These are phyloP conservation scores for Dothiorella sarmentorum DNA, from an alignment of 2,329 filamentous ascomycete genomes.

Conservation along the genomic window DNA sequence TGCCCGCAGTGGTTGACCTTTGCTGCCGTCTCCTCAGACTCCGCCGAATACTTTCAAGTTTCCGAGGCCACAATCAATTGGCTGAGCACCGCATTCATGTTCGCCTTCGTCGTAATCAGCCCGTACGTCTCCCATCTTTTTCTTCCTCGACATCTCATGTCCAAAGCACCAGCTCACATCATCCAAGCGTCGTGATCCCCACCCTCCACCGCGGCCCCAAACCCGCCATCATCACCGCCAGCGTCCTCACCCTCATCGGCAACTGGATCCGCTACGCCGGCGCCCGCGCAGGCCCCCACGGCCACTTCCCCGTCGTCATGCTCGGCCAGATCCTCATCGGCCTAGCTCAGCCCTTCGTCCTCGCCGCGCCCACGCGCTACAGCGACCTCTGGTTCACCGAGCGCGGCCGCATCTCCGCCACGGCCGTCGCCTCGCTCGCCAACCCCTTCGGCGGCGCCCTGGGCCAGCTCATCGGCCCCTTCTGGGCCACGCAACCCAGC, in stretches of 20 bases:
- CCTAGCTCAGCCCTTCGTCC: constrained; percentile 85
- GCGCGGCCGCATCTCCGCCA: constrained; percentile 77
- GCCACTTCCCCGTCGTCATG: constrained; percentile 74
- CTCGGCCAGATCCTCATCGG: constrained; percentile 89
- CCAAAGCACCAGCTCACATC: not conserved
- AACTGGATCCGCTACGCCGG: constrained; percentile 92
- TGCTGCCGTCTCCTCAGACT: constrained; percentile 72
- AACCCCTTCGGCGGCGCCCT: constrained; percentile 84
- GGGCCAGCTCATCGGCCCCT: constrained; percentile 80
- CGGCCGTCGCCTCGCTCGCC: constrained; percentile 77
- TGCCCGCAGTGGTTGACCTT: constrained; percentile 81
- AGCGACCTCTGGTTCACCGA: constrained; percentile 94
- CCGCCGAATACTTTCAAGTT: constrained; percentile 72
- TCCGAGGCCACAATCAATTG: constrained; percentile 80
- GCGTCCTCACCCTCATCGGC: constrained; percentile 70
- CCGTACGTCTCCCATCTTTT: constrained; percentile 50
- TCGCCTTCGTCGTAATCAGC: constrained; percentile 71
- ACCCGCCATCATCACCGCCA: constrained; percentile 67
- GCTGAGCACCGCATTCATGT: constrained; percentile 83
- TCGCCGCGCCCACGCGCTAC: constrained; percentile 84
- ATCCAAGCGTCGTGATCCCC: constrained; percentile 58
- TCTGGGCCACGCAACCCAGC: constrained; percentile 61
- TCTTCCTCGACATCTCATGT: not conserved
- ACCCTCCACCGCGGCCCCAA: constrained; percentile 75
- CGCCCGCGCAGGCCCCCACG: constrained; percentile 50